Base-by-base conservation (phyloP, 1,139 yeast genomes). In the Candida gigantensis region DNA sequence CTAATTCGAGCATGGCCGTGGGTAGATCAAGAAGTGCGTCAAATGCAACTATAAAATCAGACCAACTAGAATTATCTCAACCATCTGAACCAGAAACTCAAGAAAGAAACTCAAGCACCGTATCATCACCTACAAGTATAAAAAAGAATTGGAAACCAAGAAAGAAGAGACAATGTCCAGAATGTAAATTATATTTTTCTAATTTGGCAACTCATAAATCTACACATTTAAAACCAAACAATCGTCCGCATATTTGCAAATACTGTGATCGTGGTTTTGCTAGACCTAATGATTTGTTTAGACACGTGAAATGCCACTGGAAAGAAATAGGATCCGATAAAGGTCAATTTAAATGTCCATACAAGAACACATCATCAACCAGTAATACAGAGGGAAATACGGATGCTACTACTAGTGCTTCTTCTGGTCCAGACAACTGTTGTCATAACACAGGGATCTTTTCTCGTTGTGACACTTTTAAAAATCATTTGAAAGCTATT, bases 381-480 rank as follows among this genome's bases (percentile, higher is more conserved):
- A 34, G 33, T 18, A 28, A 13, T 2, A 23, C 12, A 11, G 18
- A 17, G 14, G 20, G 12, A 29, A n/a, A 19, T 24, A 11, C 24
- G 9, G 25, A 30, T 18, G 9, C 28, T 17, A 19, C 25, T 16
- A 28, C 10, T 23, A 27, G 13, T 18, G 35, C 5, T 16, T 7
- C 9, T n/a, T 26, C 14, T 29, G 34, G 27, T 7, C 51, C 53
- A 24, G 73, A 68, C 46, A 66, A 67, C 47, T 69, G 75, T 47
- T 87, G 96, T 55, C 96, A 89, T 57, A 77, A 77, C 42, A 79
- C 87, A 4, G 96, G 96, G 5, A 81, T 84, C 26, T 89, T 89
- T 52, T 79, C 89, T 13, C 73, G 97, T 32, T 85, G 96, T 56
- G 97, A 89, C 58, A 89, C 97, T 5, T 89, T 79, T 64, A 89